phyloP scores from a whole-genome alignment of 257 asterid genomes.

The Solanum etuberosum region DNA sequence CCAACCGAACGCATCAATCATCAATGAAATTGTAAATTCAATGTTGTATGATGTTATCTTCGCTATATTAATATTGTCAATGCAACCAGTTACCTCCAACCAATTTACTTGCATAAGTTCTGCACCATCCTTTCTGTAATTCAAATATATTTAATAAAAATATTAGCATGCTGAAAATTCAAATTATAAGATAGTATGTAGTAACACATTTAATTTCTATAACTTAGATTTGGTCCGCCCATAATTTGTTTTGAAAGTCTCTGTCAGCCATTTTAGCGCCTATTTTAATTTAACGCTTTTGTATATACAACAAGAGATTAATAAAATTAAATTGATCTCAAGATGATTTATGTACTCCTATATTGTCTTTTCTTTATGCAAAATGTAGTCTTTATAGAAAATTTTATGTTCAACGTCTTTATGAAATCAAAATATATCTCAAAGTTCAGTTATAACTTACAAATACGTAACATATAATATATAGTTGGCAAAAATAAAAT shows the following conservation, averaged over 20 bases:
- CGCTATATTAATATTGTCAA: not conserved
- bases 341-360: too few relatives aligned
- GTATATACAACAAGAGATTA: too few relatives aligned
- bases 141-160: not conserved
- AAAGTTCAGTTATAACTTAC: too few relatives aligned
- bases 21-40: constrained; percentile 10
- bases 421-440: too few relatives aligned
- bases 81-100: constrained; percentile 22
- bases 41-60: not conserved
- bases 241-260: too few relatives aligned
- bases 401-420: too few relatives aligned
- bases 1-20: constrained; percentile 25
- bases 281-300: too few relatives aligned
- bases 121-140: not conserved
- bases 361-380: too few relatives aligned
- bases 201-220: not conserved
- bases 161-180: not conserved
- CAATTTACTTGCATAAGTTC: constrained; percentile 13
- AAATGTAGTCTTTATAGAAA: too few relatives aligned
- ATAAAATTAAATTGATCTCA: too few relatives aligned
- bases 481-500: too few relatives aligned
- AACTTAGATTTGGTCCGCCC: not conserved
- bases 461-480: too few relatives aligned
- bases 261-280: not conserved
- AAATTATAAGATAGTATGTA: not conserved